Conservation (phyloP, 2,329 filamentous ascomycete species). For the Furcasterigmium furcatum region DNA sequence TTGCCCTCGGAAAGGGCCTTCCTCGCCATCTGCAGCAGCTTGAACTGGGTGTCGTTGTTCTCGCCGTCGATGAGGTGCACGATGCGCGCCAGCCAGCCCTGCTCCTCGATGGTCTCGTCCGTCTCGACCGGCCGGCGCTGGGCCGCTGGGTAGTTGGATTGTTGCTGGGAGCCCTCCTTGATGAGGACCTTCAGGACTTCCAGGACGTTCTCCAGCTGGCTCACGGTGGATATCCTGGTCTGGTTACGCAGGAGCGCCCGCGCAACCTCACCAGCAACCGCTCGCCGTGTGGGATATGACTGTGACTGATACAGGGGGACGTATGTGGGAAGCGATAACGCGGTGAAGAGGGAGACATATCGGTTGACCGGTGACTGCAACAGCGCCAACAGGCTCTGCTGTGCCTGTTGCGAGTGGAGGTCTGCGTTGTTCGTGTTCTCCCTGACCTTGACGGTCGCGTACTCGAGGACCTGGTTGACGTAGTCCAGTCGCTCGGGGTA, state of each 20-base stretch:
- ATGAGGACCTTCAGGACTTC: conserved; percentile 89
- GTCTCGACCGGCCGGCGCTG: conserved; percentile 79
- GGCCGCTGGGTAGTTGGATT: conserved; percentile 79
- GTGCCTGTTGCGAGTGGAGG: conserved; percentile 80
- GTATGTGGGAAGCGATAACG: conserved; percentile 86
- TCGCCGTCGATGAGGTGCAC: conserved; percentile 81
- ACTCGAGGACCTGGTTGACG: conserved; percentile 88
- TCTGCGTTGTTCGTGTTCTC: conserved; percentile 95
- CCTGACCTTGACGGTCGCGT: conserved; percentile 79
- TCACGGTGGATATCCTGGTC: conserved; percentile 71
- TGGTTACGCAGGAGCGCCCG: conserved; percentile 79
- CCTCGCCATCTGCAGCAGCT: conserved; percentile 81
- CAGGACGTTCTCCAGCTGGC: conserved; percentile 83
- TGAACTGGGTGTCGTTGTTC: conserved; percentile 92
- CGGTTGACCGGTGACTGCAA: conserved; percentile 87
- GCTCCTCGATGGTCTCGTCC: conserved; percentile 96
- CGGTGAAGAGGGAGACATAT: conserved; percentile 95
- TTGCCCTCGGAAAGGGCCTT: conserved; percentile 90
- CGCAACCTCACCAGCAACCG: conserved; percentile 86
- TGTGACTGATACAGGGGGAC: conserved; percentile 87
- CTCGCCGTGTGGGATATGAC: conserved; percentile 86
- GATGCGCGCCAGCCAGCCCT: conserved; percentile 92
- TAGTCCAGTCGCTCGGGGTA: conserved; percentile 93
- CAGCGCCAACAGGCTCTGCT: conserved; percentile 84
- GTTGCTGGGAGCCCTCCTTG: conserved; percentile 82